Percentiles rank a stretch among this genome's conserved stretches.
Evolutionary conservation across 1,284 basidiomycete genomes (phyloP).

Genomic region (Violaceomyces palustris): DNA sequence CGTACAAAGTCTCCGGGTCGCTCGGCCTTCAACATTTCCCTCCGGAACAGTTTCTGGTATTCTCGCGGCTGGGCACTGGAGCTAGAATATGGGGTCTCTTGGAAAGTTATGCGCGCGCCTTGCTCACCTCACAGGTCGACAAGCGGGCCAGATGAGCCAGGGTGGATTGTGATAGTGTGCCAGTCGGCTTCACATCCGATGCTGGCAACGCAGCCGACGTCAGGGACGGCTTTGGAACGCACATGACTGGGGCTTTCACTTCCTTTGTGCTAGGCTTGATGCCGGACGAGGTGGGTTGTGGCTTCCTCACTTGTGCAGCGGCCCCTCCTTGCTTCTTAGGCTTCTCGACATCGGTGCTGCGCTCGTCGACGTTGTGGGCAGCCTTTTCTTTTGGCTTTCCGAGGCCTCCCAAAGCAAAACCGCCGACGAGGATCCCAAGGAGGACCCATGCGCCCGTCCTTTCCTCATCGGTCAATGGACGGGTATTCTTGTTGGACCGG

Average conservation of each 20-base stretch:
- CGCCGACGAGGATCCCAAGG: constrained; percentile 59
- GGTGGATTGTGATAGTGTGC: constrained; percentile 1
- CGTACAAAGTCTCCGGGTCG: too few relatives aligned
- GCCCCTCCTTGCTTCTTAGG: constrained; percentile 6
- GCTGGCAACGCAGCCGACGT: constrained; percentile 3
- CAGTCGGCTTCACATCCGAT: neutral
- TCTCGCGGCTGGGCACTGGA: too few relatives aligned
- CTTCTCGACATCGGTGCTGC: constrained; percentile 1
- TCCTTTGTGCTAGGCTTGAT: constrained; percentile 13
- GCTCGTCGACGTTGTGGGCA: constrained; percentile 3
- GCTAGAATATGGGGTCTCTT: too few relatives aligned
- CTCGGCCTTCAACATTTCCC: too few relatives aligned
- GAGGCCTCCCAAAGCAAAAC: constrained; percentile 58
- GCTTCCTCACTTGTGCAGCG: constrained; percentile 2
- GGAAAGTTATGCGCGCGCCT: constrained; percentile 6
- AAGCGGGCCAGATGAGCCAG: constrained; percentile 21
- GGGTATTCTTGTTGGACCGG: constrained; percentile 28
- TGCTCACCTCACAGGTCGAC: constrained; percentile 36
- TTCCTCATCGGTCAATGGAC: constrained; percentile 60
- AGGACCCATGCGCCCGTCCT: constrained; percentile 60
- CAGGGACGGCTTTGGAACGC: constrained; percentile 23
- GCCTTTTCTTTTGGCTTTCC: constrained; percentile 41
- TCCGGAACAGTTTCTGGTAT: too few relatives aligned
- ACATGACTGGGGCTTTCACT: constrained; percentile 25
- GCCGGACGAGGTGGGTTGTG: constrained; percentile 11